phyloP scores from a whole-genome alignment of 192 early-diverging fungal species.

The Umbelopsis vinacea region DNA sequence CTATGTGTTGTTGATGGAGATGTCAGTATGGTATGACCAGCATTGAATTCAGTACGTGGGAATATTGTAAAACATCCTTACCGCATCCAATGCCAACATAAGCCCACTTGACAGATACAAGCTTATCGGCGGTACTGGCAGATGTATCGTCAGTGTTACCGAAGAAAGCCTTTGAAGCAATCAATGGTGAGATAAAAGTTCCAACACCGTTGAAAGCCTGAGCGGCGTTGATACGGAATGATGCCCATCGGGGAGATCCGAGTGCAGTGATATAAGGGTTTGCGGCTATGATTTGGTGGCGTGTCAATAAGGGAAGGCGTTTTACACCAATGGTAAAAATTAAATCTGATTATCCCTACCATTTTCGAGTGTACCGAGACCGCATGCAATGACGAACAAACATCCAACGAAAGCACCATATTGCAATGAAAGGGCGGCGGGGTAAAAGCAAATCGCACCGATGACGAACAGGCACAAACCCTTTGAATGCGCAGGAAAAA shows the following conservation, averaged over 20 bases:
- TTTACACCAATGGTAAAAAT: neutral
- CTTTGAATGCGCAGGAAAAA: neutral
- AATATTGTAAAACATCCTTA: neutral
- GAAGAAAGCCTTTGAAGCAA: conserved; percentile 44
- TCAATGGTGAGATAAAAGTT: conserved; percentile 32
- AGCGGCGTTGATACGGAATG: conserved; percentile 37
- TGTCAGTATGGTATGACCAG: neutral
- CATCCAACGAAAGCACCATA: conserved; percentile 41
- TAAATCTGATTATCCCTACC: conserved; percentile 20
- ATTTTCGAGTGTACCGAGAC: conserved; percentile 38
- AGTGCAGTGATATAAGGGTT: conserved; percentile 39
- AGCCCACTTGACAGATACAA: conserved; percentile 35
- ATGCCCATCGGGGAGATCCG: conserved; percentile 25
- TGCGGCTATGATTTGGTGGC: conserved; percentile 25
- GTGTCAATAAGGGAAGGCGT: neutral
- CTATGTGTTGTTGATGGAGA: conserved; percentile 1
- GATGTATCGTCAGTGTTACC: conserved; percentile 18
- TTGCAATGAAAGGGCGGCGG: conserved; percentile 27
- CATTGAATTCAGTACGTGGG: neutral
- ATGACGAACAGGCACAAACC: conserved; percentile 32
- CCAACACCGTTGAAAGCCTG: conserved; percentile 43
- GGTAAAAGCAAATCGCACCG: conserved; percentile 40
- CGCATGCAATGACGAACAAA: conserved; percentile 43
- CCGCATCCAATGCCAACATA: conserved; percentile 39
- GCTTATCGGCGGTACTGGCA: conserved; percentile 7